A percentile compares a stretch with the other conserved stretches of the same genome.
Evolutionary conservation across 2,329 filamentous ascomycete genomes (phyloP).

Genomic region (Lachnellula suecica): DNA sequence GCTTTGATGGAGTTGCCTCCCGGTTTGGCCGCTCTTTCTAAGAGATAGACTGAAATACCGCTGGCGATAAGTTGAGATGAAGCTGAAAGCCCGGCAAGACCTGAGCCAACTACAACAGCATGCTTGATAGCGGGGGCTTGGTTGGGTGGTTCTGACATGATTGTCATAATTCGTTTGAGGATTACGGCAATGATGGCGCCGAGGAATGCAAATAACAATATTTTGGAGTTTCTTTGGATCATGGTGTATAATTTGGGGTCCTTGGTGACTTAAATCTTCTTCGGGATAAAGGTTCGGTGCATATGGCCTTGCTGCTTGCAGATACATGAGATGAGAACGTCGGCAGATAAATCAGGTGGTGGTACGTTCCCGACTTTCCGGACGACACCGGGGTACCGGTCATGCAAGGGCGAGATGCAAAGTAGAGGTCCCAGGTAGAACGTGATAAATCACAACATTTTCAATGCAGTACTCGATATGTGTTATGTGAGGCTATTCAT

Average conservation of each 20-base stretch:
- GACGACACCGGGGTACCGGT: not conserved
- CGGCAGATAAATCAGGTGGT: not conserved
- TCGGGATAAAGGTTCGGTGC: not conserved
- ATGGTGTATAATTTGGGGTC: too few relatives aligned
- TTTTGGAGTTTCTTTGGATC: not conserved
- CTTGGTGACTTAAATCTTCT: too few relatives aligned
- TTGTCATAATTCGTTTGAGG: conserved; percentile 2
- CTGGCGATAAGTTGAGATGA: conserved; percentile 54
- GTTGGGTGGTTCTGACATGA: conserved; percentile 1
- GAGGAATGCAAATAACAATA: conserved; percentile 7
- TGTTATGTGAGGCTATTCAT: too few relatives aligned
- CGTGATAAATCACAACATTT: too few relatives aligned
- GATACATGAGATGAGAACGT: not conserved
- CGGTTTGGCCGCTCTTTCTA: conserved; percentile 59
- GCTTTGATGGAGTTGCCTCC: conserved; percentile 68
- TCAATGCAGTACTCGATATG: too few relatives aligned
- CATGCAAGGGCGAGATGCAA: not conserved
- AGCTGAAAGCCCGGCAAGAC: conserved; percentile 61
- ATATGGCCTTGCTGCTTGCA: not conserved
- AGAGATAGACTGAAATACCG: conserved; percentile 52
- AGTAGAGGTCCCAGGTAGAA: not conserved
- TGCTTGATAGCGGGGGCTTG: not conserved
- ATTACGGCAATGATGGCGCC: conserved; percentile 16
- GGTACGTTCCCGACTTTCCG: not conserved
- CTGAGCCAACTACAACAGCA: conserved; percentile 64